Evolutionary conservation across 495 filamentous ascomycete genomes (phyloP).

Genomic region (Penicillium robsamsonii): DNA sequence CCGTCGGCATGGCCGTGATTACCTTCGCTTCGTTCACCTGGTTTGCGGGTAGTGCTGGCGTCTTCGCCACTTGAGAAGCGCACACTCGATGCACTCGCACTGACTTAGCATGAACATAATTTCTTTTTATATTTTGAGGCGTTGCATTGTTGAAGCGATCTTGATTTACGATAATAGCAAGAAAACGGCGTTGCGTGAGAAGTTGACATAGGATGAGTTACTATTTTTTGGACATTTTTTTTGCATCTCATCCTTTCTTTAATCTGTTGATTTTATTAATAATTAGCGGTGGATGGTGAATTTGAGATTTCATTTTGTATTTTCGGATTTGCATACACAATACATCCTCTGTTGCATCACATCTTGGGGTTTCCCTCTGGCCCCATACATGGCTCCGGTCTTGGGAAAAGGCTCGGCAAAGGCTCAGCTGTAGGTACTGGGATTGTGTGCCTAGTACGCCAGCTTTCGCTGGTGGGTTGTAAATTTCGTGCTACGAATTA

Average conservation of each 20-base stretch:
- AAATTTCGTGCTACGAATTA: too few species aligned
- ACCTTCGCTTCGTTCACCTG: conserved; percentile 85
- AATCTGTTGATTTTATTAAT: conserved; percentile 1
- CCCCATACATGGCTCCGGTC: too few species aligned
- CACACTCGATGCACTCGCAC: background rate
- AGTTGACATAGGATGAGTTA: conserved; percentile 16
- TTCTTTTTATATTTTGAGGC: conserved; percentile 13
- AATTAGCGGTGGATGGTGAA: background rate
- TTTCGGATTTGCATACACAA: conserved; percentile 12
- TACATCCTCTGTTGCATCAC: background rate
- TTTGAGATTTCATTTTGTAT: conserved; percentile 3
- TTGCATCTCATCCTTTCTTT: conserved; percentile 13
- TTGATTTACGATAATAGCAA: conserved; percentile 32
- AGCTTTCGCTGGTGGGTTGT: too few species aligned
- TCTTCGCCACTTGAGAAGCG: conserved; percentile 43
- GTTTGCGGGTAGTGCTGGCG: conserved; percentile 72
- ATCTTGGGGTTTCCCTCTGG: too few species aligned
- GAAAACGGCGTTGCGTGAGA: conserved; percentile 28
- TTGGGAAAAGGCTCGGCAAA: too few species aligned
- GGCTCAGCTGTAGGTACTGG: too few species aligned
- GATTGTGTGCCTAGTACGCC: too few species aligned
- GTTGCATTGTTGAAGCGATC: conserved; percentile 26
- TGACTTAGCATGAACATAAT: conserved; percentile 26
- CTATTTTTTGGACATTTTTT: background rate
- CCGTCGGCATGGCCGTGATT: conserved; percentile 69